A percentile compares a stretch with the other conserved stretches of the same genome.
Evolutionary conservation across 2,329 filamentous ascomycete genomes (phyloP).

Genomic region (Hypoxylon sp.): DNA sequence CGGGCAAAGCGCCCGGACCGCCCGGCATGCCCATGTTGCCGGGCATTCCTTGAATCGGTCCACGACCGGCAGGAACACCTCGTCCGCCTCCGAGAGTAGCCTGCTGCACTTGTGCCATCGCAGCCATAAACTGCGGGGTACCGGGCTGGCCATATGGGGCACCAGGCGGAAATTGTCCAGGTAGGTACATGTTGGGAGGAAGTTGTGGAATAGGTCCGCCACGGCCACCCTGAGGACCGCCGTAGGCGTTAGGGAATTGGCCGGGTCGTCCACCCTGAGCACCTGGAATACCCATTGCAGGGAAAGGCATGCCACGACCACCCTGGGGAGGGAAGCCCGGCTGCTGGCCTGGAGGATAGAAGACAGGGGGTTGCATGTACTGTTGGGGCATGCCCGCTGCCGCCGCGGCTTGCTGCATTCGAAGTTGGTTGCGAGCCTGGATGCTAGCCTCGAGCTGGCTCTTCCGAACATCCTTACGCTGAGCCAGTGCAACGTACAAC

Average conservation of each 20-base stretch:
- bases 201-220: constrained; percentile 85
- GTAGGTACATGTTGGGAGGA: constrained; percentile 88
- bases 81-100: constrained; percentile 73
- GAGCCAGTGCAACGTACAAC: constrained; percentile 95
- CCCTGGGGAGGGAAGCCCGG: constrained; percentile 77
- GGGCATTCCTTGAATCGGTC: constrained; percentile 82
- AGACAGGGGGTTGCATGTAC: constrained; percentile 91
- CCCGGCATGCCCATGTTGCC: constrained; percentile 73
- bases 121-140: constrained; percentile 83
- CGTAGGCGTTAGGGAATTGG: constrained; percentile 85
- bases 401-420: constrained; percentile 97
- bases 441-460: constrained; percentile 99
- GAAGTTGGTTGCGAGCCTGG: constrained; percentile 97
- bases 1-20: constrained; percentile 66
- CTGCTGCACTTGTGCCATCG: constrained; percentile 84
- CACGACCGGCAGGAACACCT: constrained; percentile 75
- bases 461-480: constrained; percentile 99
- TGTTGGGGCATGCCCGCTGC: constrained; percentile 89
- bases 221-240: constrained; percentile 87
- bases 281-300: constrained; percentile 76
- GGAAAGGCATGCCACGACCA: constrained; percentile 77
- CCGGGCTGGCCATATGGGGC: constrained; percentile 84
- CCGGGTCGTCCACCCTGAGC: constrained; percentile 86
- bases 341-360: constrained; percentile 88
- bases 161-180: constrained; percentile 83